These are phyloP conservation scores for Phialemoniopsis sp. DNA, from an alignment of 2,329 filamentous ascomycete species.

Conservation along the genomic window DNA sequence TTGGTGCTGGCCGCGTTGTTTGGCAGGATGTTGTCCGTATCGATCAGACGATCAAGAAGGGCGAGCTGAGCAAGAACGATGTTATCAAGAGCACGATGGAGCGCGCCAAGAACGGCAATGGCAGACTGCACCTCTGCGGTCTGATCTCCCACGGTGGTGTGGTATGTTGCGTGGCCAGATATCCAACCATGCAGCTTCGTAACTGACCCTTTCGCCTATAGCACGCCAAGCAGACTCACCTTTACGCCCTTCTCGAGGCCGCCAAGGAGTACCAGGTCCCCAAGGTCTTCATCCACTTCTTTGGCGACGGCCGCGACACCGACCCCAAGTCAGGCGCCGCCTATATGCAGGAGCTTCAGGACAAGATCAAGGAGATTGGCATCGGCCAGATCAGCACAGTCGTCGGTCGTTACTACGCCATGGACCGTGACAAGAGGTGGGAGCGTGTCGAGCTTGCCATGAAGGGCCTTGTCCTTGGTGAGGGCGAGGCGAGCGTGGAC, in stretches of 20 bases:
- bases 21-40: slow-evolving; percentile 99
- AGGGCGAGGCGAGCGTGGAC: slow-evolving; percentile 82
- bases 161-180: slow-evolving; percentile 27
- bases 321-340: slow-evolving; percentile 90
- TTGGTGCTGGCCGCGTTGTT: slow-evolving; percentile 93
- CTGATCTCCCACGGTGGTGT: slow-evolving; percentile 95
- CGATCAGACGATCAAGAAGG: slow-evolving; percentile 86
- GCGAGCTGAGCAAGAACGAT: slow-evolving; percentile 69
- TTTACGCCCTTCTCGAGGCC: slow-evolving; percentile 81
- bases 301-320: slow-evolving; percentile 95
- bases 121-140: slow-evolving; percentile 86
- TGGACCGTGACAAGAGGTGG: slow-evolving; percentile 99
- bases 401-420: slow-evolving; percentile 95
- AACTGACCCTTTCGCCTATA: slow-evolving; percentile 21
- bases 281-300: slow-evolving; percentile 98
- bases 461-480: slow-evolving; percentile 79
- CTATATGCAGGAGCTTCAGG: slow-evolving; percentile 83
- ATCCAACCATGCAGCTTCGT: background rate
- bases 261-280: slow-evolving; percentile 86
- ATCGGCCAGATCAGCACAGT: slow-evolving; percentile 86
- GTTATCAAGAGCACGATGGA: slow-evolving; percentile 76
- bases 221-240: slow-evolving; percentile 93
- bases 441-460: slow-evolving; percentile 87
- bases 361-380: slow-evolving; percentile 78
- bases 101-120: slow-evolving; percentile 80